Percentiles rank a stretch among this genome's conserved stretches.
Evolutionary conservation across 192 early-diverging fungal genomes (phyloP).

Genomic region (Phlyctochytrium bullatum): DNA sequence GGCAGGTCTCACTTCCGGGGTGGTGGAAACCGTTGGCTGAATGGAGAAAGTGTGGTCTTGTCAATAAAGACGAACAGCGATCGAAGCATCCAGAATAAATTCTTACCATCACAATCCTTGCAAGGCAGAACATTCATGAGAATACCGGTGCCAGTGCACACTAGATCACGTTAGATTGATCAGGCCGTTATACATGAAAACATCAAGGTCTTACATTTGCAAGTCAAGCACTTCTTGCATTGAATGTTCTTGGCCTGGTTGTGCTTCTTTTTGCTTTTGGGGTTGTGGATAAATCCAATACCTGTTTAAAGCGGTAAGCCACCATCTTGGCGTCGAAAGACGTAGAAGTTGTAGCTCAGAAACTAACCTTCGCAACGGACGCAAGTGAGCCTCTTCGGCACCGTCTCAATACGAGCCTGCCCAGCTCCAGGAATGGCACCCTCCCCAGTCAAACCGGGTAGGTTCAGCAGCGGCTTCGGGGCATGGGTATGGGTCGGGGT

Average conservation of each 20-base stretch:
- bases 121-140: constrained; percentile 2
- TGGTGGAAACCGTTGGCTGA: constrained; percentile 6
- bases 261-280: constrained; percentile 6
- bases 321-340: too few species aligned
- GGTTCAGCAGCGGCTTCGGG: neutral
- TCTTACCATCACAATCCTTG: constrained; percentile 2
- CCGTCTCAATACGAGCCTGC: constrained; percentile 3
- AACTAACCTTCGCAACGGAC: constrained; percentile 1
- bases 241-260: neutral
- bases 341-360: too few species aligned
- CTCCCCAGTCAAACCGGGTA: neutral
- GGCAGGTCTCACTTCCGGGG: constrained; percentile 5
- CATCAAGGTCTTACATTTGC: neutral
- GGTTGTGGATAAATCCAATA: neutral
- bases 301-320: neutral
- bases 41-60: neutral
- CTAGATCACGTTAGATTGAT: constrained; percentile 1
- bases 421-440: neutral
- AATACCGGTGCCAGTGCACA: constrained; percentile 4
- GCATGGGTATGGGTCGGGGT: neutral
- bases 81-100: constrained; percentile 5
- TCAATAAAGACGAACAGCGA: neutral
- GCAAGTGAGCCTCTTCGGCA: neutral
- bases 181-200: neutral
- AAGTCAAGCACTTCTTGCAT: constrained; percentile 7